Evolutionary conservation across 202 grass and related monocot species (phyloP).

Genomic region (Bolboschoenoplectus hybrid): DNA sequence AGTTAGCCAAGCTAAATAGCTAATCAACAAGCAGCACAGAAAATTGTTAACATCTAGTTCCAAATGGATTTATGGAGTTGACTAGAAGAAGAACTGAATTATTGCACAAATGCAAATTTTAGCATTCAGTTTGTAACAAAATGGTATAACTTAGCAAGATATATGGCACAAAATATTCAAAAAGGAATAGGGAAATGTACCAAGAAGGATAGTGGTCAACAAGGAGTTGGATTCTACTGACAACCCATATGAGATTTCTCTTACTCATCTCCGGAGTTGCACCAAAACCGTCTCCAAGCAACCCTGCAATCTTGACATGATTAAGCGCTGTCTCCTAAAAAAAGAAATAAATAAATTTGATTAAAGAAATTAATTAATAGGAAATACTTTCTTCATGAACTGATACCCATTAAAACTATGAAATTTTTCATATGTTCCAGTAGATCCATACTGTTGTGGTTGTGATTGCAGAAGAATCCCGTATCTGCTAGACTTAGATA

Average conservation of each 20-base stretch:
- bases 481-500: constrained; percentile 1
- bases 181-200: constrained; percentile 45
- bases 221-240: constrained; percentile 97
- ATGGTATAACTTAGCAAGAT: background rate
- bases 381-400: background rate
- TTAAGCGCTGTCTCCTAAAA: constrained; percentile 98
- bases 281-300: constrained; percentile 95
- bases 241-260: constrained; percentile 96
- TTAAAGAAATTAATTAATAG: background rate
- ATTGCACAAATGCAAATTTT: background rate
- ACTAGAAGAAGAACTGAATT: background rate
- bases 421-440: background rate
- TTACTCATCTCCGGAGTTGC: constrained; percentile 99
- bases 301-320: constrained; percentile 85
- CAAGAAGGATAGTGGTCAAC: constrained; percentile 88
- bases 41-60: background rate
- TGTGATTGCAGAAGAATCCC: background rate
- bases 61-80: background rate
- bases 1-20: background rate
- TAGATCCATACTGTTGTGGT: background rate
- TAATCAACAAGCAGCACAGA: background rate
- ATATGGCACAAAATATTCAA: background rate
- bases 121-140: background rate
- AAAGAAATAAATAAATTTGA: constrained; percentile 27
- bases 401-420: background rate